Evolutionary conservation across 345 rosid genomes (phyloP).

Genomic region (Litchi chinensis): DNA sequence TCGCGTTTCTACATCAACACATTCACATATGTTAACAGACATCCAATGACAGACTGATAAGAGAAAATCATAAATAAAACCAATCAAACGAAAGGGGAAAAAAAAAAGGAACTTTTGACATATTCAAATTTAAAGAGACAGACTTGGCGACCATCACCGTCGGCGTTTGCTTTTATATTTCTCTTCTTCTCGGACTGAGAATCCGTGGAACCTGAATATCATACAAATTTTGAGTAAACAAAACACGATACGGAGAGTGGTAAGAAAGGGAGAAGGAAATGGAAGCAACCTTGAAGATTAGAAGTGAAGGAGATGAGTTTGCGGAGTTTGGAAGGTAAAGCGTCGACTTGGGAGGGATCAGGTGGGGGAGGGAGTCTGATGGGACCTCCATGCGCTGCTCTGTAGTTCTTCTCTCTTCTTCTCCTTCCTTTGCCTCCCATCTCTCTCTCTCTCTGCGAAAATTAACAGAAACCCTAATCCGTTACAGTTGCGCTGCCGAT

Average conservation of each 20-base stretch:
- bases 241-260: background rate
- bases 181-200: constrained; percentile 22
- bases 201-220: constrained; percentile 29
- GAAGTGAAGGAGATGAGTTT: constrained; percentile 62
- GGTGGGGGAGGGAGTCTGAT: constrained; percentile 88
- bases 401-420: constrained; percentile 84
- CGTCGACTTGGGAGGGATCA: constrained; percentile 62
- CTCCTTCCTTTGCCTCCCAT: constrained; percentile 88
- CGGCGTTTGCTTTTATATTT: constrained; percentile 8
- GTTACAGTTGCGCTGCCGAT: background rate
- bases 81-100: too few relatives aligned
- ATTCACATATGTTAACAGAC: background rate
- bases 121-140: background rate
- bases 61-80: background rate
- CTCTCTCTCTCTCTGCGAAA: constrained; percentile 8
- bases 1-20: constrained; percentile 27
- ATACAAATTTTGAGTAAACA: background rate
- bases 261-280: background rate
- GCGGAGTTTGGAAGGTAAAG: constrained; percentile 84
- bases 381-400: constrained; percentile 78
- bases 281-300: constrained; percentile 29
- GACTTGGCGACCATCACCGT: constrained; percentile 13
- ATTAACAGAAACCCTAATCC: background rate
- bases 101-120: background rate
- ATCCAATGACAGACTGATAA: background rate